Evolutionary conservation across 345 rosid species (phyloP), one percentile per base, ranked within the genome.

Genomic region (Aethionema arabicum): DNA sequence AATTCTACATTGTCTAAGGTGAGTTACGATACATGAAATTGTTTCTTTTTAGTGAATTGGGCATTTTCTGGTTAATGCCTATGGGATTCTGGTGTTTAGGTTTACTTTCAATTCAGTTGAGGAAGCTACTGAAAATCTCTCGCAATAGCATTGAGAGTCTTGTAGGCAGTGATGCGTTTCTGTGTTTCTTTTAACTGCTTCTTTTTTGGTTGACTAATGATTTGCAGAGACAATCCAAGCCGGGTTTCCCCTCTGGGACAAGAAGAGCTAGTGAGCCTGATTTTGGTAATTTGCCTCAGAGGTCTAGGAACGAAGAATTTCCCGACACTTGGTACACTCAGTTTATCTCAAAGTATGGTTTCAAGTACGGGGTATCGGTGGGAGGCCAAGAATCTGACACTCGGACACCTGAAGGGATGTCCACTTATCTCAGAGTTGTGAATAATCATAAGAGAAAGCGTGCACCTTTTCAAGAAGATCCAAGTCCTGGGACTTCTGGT

Each of bases 301-400:
- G 90, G 61, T 74, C 76, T 11, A 79, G 83, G 80, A 80, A 67
- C n/a, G 96, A 89, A 29, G 96, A 86, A 32, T 75, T 92, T 46
- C 98, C 96, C 0, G 96, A 87, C 52, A 77, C 81, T n/a, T 92
- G 98, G 98, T 89, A 89, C 61, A 81, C 74, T 74, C 93, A 81
- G 73, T 89, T 87, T 60, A 76, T 83, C 2, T 87, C 85, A 59
- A 85, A 81, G 71, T 77, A 80, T 70, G 79, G 74, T 64, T 78
- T 72, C 42, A 80, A 80, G 65, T 82, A 83, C 1, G 85, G 78
- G 58, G 29, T 83, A 66, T 80, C 83, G 0, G 47, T 74, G 7
- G 90, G 81, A 49, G 83, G 82, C n/a, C 74, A 72, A 65, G 98
- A 87, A 44, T 75, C 78, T 31, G 86, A 82, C 56, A 84, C 76